Base-by-base conservation (phyloP, 2,329 filamentous ascomycete genomes). In the Endoconidiophora laricicola region DNA sequence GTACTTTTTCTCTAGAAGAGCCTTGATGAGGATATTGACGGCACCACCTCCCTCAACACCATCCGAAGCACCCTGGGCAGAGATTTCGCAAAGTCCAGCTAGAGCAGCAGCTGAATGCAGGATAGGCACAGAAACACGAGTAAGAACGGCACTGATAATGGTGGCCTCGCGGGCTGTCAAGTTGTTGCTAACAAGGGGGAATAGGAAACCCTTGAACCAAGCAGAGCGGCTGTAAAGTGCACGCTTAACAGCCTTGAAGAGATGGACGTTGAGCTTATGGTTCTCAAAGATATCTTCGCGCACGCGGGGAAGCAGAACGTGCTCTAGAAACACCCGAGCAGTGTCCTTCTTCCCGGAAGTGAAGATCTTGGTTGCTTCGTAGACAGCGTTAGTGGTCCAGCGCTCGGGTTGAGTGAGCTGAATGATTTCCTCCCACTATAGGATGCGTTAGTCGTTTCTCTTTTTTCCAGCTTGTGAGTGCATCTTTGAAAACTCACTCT, bases 171-270 rank as follows among this genome's bases (percentile, higher is more conserved):
- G 79, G 46, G 96, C 68, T 0, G 88, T 94, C 88, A 95, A n/a
- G 81, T 86, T 24, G 46, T 80, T 83, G 6, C 76, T 77, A 7
- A 94, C 80, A 16, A 98, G 74, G 0, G 91, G 91, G 61, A 96
- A 96, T 14, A 98, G 71, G 57, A 98, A 79, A 3, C 88, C 91
- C 64, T 95, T 94, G 75, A 98, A 98, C 66, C 94, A 98, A 16
- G 88, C 87, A 0, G 86, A 82, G 5, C 91, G 91, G 64, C 94
- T 94, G 70, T 94, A 95, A 12, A 95, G 73, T 6, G 78, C 79
- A 63, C 94, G 94, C 67, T 95, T 95, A 52, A 98, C 70, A 0
- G 86, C 78, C 59, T 93, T 90, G 74, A 95, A 98, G 6, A 96
- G 72, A 63, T 98, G 91, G 0, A 95, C 82, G 60, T 95, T 95